Evolutionary conservation across 352 stramenopile species (phyloP).

Genomic region (Globisporangium acanthophoron): DNA sequence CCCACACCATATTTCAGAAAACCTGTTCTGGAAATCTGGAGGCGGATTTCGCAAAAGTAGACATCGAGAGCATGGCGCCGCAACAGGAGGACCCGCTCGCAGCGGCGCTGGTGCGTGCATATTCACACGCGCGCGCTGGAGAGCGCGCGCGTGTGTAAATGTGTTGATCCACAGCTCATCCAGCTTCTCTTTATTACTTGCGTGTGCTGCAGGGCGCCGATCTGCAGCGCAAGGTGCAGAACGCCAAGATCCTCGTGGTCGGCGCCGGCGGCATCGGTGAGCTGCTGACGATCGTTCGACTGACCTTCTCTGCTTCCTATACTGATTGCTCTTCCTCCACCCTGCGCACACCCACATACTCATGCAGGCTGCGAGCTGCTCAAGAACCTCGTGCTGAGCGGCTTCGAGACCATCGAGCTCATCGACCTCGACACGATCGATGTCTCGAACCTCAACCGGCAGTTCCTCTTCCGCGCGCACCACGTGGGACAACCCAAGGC

Average conservation of each 20-base stretch:
- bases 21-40: neutral
- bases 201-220: slow-evolving; percentile 35
- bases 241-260: slow-evolving; percentile 93
- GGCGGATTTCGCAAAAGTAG: neutral
- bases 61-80: slow-evolving; percentile 18
- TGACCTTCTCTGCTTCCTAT: neutral
- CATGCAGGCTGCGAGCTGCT: slow-evolving; percentile 94
- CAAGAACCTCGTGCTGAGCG: slow-evolving; percentile 98
- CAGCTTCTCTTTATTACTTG: neutral
- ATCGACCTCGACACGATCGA: slow-evolving; percentile 99
- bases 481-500: slow-evolving; percentile 98
- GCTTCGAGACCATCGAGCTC: slow-evolving; percentile 90
- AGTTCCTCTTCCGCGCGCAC: slow-evolving; percentile 98
- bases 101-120: slow-evolving; percentile 45
- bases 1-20: neutral
- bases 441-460: slow-evolving; percentile 99
- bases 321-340: neutral
- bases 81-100: slow-evolving; percentile 10
- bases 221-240: slow-evolving; percentile 64
- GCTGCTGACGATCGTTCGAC: neutral
- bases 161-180: neutral
- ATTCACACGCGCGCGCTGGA: neutral
- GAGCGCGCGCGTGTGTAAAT: neutral
- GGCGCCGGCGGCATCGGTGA: slow-evolving; percentile 96
- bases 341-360: neutral